These are phyloP conservation scores for Chaetothyriales sp. DNA, from an alignment of 2,329 filamentous ascomycete species.

Conservation along the genomic window DNA sequence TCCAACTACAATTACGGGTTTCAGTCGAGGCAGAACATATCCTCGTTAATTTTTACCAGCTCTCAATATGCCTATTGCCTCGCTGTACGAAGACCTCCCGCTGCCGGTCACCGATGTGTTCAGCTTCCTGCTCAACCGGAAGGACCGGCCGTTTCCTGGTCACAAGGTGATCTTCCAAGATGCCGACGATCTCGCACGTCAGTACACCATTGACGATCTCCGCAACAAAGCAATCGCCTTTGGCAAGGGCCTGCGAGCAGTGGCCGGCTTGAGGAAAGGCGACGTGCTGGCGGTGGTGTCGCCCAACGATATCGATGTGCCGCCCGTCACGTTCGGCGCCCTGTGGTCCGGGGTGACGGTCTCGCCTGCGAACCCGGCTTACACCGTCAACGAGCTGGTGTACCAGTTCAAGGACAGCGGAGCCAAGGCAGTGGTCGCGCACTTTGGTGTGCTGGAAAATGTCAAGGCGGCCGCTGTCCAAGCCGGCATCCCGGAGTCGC, in stretches of 20 bases:
- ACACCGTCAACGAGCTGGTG: conserved; percentile 68
- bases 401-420: conserved; percentile 69
- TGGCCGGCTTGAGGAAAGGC: conserved; percentile 65
- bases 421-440: conserved; percentile 61
- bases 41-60: too few species aligned
- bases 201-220: conserved; percentile 57
- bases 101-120: conserved; percentile 66
- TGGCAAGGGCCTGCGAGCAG: conserved; percentile 59
- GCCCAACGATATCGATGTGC: conserved; percentile 74
- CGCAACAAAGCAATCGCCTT: conserved; percentile 56
- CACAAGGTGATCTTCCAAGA: conserved; percentile 71
- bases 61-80: conserved; percentile 53
- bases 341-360: conserved; percentile 71
- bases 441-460: conserved; percentile 48
- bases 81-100: conserved; percentile 46
- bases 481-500: conserved; percentile 54
- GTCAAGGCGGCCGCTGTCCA: conserved; percentile 53
- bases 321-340: conserved; percentile 59
- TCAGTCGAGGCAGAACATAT: not conserved
- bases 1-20: not conserved
- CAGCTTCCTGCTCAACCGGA: conserved; percentile 59
- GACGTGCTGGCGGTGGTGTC: conserved; percentile 73
- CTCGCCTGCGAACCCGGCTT: conserved; percentile 77
- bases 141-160: conserved; percentile 49
- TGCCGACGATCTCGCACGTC: conserved; percentile 45